These are phyloP conservation scores for Sanghuangporus weigelae DNA, from an alignment of 1,284 basidiomycete species.

Conservation along the genomic window DNA sequence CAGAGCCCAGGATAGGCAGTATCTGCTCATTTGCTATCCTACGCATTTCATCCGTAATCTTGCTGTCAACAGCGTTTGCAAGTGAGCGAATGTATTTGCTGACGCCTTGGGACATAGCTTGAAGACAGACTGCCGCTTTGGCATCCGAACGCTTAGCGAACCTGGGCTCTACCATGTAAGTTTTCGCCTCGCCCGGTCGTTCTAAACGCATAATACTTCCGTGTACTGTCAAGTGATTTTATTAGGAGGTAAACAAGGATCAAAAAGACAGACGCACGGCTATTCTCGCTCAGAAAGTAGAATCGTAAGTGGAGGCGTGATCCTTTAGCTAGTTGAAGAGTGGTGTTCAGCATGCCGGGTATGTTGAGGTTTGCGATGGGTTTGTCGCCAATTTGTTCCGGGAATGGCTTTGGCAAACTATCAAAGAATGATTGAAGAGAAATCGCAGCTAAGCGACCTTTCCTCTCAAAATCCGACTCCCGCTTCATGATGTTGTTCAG, in stretches of 20 bases:
- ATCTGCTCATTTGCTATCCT: constrained; percentile 38
- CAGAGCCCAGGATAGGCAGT: constrained; percentile 37
- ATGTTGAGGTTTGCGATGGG: constrained; percentile 45
- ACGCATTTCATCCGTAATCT: constrained; percentile 38
- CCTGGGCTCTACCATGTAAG: constrained; percentile 52
- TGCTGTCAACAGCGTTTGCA: constrained; percentile 36
- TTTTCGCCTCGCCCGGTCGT: constrained; percentile 42
- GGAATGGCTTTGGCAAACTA: constrained; percentile 51
- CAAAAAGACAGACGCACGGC: constrained; percentile 31
- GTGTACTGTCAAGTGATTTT: constrained; percentile 37
- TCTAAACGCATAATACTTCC: constrained; percentile 56
- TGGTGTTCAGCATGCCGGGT: constrained; percentile 47
- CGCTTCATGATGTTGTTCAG: not conserved
- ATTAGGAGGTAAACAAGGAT: not conserved
- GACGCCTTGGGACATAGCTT: constrained; percentile 55
- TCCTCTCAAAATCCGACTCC: constrained; percentile 1
- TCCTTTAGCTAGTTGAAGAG: constrained; percentile 46
- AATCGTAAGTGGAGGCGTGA: constrained; percentile 39
- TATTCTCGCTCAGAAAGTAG: constrained; percentile 38
- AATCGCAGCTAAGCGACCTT: constrained; percentile 23
- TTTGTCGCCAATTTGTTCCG: constrained; percentile 41
- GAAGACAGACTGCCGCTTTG: constrained; percentile 54
- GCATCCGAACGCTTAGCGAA: constrained; percentile 57
- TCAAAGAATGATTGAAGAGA: constrained; percentile 53
- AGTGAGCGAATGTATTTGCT: constrained; percentile 49